These are phyloP conservation scores for Zymoseptoria ardabiliae DNA, from an alignment of 2,329 filamentous ascomycete species.

Conservation along the genomic window DNA sequence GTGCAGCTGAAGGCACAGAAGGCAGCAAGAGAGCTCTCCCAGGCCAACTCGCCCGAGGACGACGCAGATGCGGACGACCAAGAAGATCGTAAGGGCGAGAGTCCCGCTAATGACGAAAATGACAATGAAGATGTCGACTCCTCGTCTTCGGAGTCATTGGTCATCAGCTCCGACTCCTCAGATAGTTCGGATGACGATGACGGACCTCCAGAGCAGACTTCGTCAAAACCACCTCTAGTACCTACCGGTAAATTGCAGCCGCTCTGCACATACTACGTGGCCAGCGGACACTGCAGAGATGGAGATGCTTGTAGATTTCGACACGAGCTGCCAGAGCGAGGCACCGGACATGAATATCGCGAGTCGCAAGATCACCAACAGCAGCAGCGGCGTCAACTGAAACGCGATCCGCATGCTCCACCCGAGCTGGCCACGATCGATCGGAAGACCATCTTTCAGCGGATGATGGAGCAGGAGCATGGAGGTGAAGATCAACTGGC, in stretches of 20 bases:
- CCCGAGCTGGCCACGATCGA: slow-evolving; percentile 5
- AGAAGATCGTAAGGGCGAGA: background rate
- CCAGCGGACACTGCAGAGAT: slow-evolving; percentile 27
- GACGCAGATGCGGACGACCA: background rate
- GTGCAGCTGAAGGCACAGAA: background rate
- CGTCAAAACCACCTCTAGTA: slow-evolving; percentile 27
- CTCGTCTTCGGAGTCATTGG: slow-evolving; percentile 28
- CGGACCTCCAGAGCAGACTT: slow-evolving; percentile 32
- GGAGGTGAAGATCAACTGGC: slow-evolving; percentile 36
- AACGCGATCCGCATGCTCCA: slow-evolving; percentile 13
- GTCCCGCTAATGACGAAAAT: background rate
- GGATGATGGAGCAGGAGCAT: slow-evolving; percentile 39
- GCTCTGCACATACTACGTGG: slow-evolving; percentile 26
- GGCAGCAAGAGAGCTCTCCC: background rate
- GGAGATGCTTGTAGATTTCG: slow-evolving; percentile 28
- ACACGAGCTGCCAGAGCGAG: slow-evolving; percentile 22
- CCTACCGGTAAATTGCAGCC: slow-evolving; percentile 2
- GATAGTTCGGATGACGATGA: slow-evolving; percentile 26
- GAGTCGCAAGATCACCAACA: slow-evolving; percentile 1
- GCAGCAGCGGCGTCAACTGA: slow-evolving; percentile 3
- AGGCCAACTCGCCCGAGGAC: background rate
- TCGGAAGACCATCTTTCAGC: slow-evolving; percentile 20
- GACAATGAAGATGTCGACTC: slow-evolving; percentile 15
- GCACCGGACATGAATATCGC: background rate
- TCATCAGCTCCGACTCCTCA: slow-evolving; percentile 23